A percentile compares a stretch with the other conserved stretches of the same genome.
These are phyloP conservation scores for Venturia carpophila DNA, from an alignment of 2,329 filamentous ascomycete genomes.

Conservation along the genomic window DNA sequence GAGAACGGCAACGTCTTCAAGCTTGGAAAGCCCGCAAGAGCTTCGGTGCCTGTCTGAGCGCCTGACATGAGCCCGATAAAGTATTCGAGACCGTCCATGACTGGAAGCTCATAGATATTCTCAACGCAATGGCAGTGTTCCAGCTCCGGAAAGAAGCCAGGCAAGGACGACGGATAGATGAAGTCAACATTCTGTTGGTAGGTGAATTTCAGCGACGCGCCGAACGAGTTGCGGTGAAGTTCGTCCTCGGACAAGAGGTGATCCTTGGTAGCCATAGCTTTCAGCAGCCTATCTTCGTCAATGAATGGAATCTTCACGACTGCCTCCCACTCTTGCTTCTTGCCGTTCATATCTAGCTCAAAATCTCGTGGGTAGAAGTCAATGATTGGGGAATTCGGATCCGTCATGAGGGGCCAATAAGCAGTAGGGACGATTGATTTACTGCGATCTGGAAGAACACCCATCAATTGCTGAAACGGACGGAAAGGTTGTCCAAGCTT, in stretches of 20 bases:
- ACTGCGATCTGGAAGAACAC: constrained; percentile 91
- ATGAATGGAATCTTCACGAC: constrained; percentile 99
- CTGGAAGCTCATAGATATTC: constrained; percentile 92
- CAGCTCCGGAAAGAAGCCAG: constrained; percentile 85
- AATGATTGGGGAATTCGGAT: constrained; percentile 80
- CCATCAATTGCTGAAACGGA: constrained; percentile 96
- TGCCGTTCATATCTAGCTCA: constrained; percentile 97
- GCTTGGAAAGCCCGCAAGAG: constrained; percentile 90
- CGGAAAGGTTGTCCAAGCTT: constrained; percentile 89
- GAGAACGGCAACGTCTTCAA: constrained; percentile 78
- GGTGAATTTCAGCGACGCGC: constrained; percentile 86
- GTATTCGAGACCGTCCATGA: constrained; percentile 80
- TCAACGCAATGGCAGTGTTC: constrained; percentile 82
- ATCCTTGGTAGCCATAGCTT: constrained; percentile 81
- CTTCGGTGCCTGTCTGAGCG: constrained; percentile 69
- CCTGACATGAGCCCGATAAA: constrained; percentile 77
- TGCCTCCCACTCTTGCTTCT: constrained; percentile 99
- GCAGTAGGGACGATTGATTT: constrained; percentile 87
- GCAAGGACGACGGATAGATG: constrained; percentile 77
- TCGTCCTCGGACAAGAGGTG: constrained; percentile 69
- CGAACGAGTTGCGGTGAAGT: constrained; percentile 78
- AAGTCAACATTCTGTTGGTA: constrained; percentile 72
- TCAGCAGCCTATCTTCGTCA: constrained; percentile 76
- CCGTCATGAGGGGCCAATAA: constrained; percentile 91
- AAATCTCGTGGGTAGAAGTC: constrained; percentile 98